Conservation (phyloP, 495 filamentous ascomycete genomes). For the Talaromyces liani region DNA sequence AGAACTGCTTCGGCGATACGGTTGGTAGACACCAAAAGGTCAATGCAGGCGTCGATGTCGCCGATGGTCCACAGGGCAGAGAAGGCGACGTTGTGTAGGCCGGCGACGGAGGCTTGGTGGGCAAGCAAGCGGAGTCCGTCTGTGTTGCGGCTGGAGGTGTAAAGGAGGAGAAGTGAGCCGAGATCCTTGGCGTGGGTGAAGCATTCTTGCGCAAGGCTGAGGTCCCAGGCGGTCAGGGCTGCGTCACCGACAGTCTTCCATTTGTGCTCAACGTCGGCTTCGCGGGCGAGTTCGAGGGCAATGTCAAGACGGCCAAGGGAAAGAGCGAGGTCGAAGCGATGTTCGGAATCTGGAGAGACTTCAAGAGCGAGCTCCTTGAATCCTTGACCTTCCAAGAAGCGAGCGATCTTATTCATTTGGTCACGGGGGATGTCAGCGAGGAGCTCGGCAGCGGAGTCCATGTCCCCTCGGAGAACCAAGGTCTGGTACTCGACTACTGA, state of each 20-base stretch:
- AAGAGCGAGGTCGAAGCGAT: conserved; percentile 91
- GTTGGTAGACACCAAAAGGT: conserved; percentile 69
- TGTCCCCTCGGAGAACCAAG: conserved; percentile 86
- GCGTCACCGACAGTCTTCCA: conserved; percentile 96
- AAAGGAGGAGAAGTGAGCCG: conserved; percentile 78
- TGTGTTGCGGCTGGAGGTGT: conserved; percentile 70
- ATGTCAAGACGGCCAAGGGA: conserved; percentile 74
- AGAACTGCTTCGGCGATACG: conserved; percentile 79
- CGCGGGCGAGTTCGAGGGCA: conserved; percentile 74
- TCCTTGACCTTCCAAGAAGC: conserved; percentile 95
- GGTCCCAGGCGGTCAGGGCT: conserved; percentile 78
- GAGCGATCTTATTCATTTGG: conserved; percentile 94
- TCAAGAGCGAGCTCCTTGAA: conserved; percentile 93
- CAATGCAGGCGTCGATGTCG: conserved; percentile 74
- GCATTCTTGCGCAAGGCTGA: conserved; percentile 83
- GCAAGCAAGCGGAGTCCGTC: conserved; percentile 66
- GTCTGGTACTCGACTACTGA: conserved; percentile 98
- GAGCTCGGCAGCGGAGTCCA: conserved; percentile 83
- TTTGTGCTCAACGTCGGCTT: conserved; percentile 86
- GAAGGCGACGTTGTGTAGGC: conserved; percentile 87
- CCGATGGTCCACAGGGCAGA: conserved; percentile 81
- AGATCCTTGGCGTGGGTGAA: conserved; percentile 84
- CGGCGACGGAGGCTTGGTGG: conserved; percentile 62
- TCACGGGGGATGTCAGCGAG: conserved; percentile 76
- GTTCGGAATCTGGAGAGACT: conserved; percentile 92